phyloP scores from a whole-genome alignment of 176 grass and related monocot species.

The Eleusine coracana region DNA sequence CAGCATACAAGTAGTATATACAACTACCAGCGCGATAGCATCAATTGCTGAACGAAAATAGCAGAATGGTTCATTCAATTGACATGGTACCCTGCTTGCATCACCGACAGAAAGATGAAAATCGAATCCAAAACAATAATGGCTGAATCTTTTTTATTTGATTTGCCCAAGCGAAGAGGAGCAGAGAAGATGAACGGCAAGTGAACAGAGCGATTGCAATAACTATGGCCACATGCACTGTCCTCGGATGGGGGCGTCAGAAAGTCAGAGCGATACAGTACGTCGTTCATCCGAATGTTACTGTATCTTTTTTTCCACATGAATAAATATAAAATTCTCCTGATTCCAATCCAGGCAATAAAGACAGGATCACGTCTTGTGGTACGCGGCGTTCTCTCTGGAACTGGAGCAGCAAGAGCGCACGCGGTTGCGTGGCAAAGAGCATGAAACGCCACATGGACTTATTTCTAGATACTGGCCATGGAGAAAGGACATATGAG shows the following conservation, averaged over 20 bases:
- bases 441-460: conserved; percentile 15
- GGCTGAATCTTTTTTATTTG: conserved; percentile 15
- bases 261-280: background rate
- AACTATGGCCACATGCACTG: conserved; percentile 31
- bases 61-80: conserved; percentile 6
- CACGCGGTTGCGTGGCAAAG: conserved; percentile 11
- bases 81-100: background rate
- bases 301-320: background rate
- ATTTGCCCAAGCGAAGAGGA: conserved; percentile 6
- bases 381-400: background rate
- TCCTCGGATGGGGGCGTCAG: conserved; percentile 9
- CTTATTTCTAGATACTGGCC: background rate
- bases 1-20: background rate
- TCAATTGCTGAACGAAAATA: conserved; percentile 14
- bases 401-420: background rate
- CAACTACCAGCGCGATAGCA: background rate
- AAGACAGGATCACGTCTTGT: background rate
- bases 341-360: conserved; percentile 9
- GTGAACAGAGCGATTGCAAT: conserved; percentile 16
- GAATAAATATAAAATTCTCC: conserved; percentile 33
- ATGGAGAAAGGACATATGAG: conserved; percentile 9
- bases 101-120: conserved; percentile 17
- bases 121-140: conserved; percentile 31
- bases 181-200: conserved; percentile 27
- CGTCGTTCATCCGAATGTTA: background rate